Evolutionary conservation across 2,329 filamentous ascomycete species (phyloP).

Genomic region (Pezicula radicicola): DNA sequence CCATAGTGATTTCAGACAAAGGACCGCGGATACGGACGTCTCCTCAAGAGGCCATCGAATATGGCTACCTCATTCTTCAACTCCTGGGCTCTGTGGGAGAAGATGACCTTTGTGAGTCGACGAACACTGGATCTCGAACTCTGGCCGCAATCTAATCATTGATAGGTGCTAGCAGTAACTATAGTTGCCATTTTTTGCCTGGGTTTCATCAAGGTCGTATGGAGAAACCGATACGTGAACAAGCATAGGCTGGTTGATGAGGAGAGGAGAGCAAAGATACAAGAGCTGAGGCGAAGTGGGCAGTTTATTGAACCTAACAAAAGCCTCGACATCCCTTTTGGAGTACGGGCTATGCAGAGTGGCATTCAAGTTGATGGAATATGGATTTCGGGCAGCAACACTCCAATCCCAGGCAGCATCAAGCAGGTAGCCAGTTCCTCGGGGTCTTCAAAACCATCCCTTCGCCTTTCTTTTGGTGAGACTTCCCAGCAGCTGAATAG

Average conservation of each 20-base stretch:
- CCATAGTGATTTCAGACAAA: no score
- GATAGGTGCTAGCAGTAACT: slow-evolving; percentile 66
- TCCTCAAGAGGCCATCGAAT: no score
- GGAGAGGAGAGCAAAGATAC: slow-evolving; percentile 54
- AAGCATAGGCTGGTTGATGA: slow-evolving; percentile 64
- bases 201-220: slow-evolving; percentile 66
- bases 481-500: not conserved
- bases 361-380: slow-evolving; percentile 85
- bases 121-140: not conserved
- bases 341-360: slow-evolving; percentile 78
- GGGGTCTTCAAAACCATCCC: not conserved
- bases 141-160: slow-evolving; percentile 2
- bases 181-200: slow-evolving; percentile 68
- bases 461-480: slow-evolving; percentile 1
- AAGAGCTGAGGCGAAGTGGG: slow-evolving; percentile 53
- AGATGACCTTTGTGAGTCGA: slow-evolving; percentile 79
- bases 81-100: slow-evolving; percentile 79
- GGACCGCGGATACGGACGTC: no score
- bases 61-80: slow-evolving; percentile 51
- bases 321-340: slow-evolving; percentile 73
- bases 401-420: slow-evolving; percentile 19
- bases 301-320: slow-evolving; percentile 25
- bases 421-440: slow-evolving; percentile 13
- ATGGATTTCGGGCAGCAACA: slow-evolving; percentile 49
- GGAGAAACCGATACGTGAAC: slow-evolving; percentile 51